Evolutionary conservation across 371 early-diverging fungal genomes (phyloP), one percentile per base, ranked within the genome.

Genomic region (Gilbertella persicaria): DNA sequence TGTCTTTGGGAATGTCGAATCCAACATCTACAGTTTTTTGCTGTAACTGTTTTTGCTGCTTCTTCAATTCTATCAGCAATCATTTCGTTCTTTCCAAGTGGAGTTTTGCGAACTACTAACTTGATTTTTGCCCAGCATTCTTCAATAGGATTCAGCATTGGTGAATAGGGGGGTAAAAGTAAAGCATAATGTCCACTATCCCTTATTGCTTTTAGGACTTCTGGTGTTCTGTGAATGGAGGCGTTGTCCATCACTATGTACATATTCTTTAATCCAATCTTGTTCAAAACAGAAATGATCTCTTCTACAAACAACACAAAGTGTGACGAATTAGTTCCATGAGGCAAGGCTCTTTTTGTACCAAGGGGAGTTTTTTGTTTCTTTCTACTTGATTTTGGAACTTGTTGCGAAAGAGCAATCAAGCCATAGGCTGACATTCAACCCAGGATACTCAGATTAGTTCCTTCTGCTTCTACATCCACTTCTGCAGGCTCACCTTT

Each of bases 21-120:
- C 52, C 52, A 62, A 24, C 54, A 56, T 56, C 53, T 41, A 53
- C 57, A 63, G 36, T 58, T 45, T 49, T 55, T 49, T 41, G 43
- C 28, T 38, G 45, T 50, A 49, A 63, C 46, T 37, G 39, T 63
- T 21, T 54, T 51, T 23, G 52, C 58, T 53, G 55, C 58, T 41
- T 53, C 58, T 51, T 52, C 53, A 30, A 59, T 59, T 23, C 64
- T 37, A 24, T 42, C 55, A 46, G 60, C 49, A 45, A 50, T 38
- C 23, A 58, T 46, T 58, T 51, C 42, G 13, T 52, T 58, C 52
- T 50, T 50, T 50, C 28, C 47, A 36, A 48, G 37, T 36, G 50
- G 50, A 23, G 38, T 56, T 43, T 50, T 49, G 30, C 57, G 24
- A 21, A 51, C 52, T 43, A 44, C 25, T 44, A 28, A 44, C 45